Evolutionary conservation across 805 yeast species (phyloP).

Genomic region (Schwanniomyces sp.): DNA sequence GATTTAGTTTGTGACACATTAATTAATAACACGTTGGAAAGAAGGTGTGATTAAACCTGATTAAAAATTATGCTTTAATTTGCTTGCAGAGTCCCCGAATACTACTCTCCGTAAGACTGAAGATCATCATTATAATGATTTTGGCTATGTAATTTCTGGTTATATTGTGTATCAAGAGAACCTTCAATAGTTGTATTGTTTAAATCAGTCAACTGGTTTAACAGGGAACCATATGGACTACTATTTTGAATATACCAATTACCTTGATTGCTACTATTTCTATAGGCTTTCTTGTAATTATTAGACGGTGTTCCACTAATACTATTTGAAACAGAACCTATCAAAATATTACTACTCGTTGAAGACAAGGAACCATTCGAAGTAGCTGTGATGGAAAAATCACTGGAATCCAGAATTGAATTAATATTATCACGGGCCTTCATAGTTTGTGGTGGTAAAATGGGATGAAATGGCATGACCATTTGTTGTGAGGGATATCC

Average conservation of each 20-base stretch:
- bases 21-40: no score
- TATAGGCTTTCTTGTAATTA: neutral
- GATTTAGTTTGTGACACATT: no score
- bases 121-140: neutral
- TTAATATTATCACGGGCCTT: conserved; percentile 4
- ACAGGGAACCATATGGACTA: neutral
- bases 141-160: neutral
- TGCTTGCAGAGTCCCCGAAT: neutral
- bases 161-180: neutral
- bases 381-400: conserved; percentile 8
- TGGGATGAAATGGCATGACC: conserved; percentile 11
- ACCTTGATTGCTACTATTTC: neutral
- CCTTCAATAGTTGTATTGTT: neutral
- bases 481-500: conserved; percentile 2
- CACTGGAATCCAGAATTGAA: conserved; percentile 11
- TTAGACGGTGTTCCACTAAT: conserved; percentile 3
- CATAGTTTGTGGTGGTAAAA: conserved; percentile 7
- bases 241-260: neutral
- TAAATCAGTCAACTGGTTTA: neutral
- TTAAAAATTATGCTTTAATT: neutral
- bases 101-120: neutral
- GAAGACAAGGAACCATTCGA: conserved; percentile 11
- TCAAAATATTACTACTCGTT: conserved; percentile 4
- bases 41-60: neutral
- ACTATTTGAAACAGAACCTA: conserved; percentile 1